phyloP scores from a whole-genome alignment of 179 eudicot species.

The Vitellaria paradoxa region DNA sequence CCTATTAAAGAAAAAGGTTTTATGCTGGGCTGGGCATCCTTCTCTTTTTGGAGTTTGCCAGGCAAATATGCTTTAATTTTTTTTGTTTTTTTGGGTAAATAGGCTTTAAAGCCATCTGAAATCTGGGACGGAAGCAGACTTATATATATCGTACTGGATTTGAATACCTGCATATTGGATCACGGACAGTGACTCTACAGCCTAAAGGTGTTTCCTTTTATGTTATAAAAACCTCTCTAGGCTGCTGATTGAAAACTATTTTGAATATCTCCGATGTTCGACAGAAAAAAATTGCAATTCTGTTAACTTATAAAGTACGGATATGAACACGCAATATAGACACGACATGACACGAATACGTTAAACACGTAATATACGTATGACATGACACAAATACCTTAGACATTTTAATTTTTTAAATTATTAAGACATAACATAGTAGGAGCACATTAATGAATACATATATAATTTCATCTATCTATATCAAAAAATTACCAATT shows the following conservation, averaged over 20 bases:
- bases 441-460: no score
- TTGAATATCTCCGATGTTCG: not conserved
- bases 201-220: not conserved
- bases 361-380: no score
- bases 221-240: not conserved
- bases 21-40: not conserved
- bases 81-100: not conserved
- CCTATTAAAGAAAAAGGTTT: not conserved
- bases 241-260: not conserved
- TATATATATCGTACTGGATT: no score
- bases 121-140: no score
- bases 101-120: not conserved
- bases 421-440: no score
- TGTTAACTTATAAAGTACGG: not conserved
- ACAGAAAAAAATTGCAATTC: not conserved
- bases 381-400: no score
- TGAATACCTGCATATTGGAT: not conserved
- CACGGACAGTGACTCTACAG: not conserved
- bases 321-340: no score
- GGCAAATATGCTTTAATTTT: no score
- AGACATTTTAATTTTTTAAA: no score
- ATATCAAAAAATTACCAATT: no score
- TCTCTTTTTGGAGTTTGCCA: not conserved
- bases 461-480: no score
- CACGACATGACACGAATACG: no score